Conservation (phyloP, 208 protist species). For the Trypanosoma vivax region DNA sequence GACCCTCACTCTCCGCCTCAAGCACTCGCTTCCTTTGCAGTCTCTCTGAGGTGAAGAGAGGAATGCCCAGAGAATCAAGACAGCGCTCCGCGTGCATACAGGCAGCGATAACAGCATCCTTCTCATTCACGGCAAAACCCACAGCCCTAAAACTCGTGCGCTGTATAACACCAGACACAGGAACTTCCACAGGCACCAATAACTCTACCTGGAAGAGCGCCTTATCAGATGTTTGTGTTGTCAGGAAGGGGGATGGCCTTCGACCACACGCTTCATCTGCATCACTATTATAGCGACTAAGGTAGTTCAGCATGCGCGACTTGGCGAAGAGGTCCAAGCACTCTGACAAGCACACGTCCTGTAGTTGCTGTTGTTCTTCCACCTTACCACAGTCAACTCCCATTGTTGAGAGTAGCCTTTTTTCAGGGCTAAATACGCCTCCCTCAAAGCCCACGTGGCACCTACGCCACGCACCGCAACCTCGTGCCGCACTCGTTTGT, state of each 20-base stretch:
- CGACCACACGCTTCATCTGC: not conserved
- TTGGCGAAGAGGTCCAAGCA: slow-evolving; percentile 21
- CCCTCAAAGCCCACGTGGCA: too few relatives aligned
- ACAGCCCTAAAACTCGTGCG: slow-evolving; percentile 20
- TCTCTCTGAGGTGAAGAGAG: slow-evolving; percentile 28
- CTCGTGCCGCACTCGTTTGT: too few relatives aligned
- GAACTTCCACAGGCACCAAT: slow-evolving; percentile 31
- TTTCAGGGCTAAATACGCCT: too few relatives aligned
- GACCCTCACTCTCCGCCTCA: slow-evolving; percentile 33
- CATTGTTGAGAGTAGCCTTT: not conserved
- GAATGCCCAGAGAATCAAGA: slow-evolving; percentile 35
- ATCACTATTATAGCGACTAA: slow-evolving; percentile 9
- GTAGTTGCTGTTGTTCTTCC: not conserved
- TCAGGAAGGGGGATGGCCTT: slow-evolving; percentile 15
- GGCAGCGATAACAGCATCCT: slow-evolving; percentile 21
- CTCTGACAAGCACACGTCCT: slow-evolving; percentile 12
- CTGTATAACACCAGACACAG: slow-evolving; percentile 27
- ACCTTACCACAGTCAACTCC: not conserved
- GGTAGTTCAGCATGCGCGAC: slow-evolving; percentile 27
- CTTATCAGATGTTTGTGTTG: slow-evolving; percentile 1
- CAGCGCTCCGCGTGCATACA: slow-evolving; percentile 54
- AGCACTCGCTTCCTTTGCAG: slow-evolving; percentile 28
- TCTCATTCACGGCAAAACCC: slow-evolving; percentile 27
- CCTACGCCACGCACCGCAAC: too few relatives aligned
- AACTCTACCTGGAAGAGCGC: slow-evolving; percentile 9